Conservation (phyloP, 2,329 filamentous ascomycete genomes). For the Monosporascus sp. region DNA sequence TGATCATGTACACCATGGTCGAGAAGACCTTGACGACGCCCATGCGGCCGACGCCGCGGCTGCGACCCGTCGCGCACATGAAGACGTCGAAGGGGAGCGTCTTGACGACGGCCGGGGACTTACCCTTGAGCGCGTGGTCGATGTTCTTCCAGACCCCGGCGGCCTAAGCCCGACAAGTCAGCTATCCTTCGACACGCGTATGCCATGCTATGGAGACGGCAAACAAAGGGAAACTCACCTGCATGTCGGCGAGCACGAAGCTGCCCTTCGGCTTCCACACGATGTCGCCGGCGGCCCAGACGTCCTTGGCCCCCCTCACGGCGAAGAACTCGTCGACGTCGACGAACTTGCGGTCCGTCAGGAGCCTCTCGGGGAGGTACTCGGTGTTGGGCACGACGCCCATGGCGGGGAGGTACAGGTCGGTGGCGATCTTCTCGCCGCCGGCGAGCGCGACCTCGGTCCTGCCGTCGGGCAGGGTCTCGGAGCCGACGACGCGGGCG, state of each 20-base stretch:
- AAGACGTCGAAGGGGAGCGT: constrained; percentile 44
- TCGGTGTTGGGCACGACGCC: constrained; percentile 51
- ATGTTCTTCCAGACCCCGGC: constrained; percentile 50
- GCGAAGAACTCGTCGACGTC: constrained; percentile 46
- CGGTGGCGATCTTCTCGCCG: constrained; percentile 44
- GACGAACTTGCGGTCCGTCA: constrained; percentile 40
- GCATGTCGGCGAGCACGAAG: constrained; percentile 42
- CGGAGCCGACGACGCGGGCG: constrained; percentile 34
- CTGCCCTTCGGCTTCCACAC: constrained; percentile 44
- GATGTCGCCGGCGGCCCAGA: constrained; percentile 52
- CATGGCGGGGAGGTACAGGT: constrained; percentile 53
- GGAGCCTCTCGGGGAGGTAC: constrained; percentile 40
- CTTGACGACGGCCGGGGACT: constrained; percentile 39
- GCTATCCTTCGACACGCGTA: background rate
- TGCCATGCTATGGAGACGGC: background rate
- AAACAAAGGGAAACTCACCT: constrained; percentile 28
- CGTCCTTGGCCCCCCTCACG: constrained; percentile 37
- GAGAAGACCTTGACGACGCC: constrained; percentile 45
- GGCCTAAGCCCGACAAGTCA: constrained; percentile 28
- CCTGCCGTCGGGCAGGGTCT: constrained; percentile 35
- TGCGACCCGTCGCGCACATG: constrained; percentile 44
- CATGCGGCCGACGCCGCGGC: constrained; percentile 44
- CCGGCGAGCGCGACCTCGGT: constrained; percentile 42
- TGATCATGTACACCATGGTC: constrained; percentile 44
- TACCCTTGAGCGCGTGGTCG: constrained; percentile 40